phyloP scores from a whole-genome alignment of 441 rosid genomes.

The Populus hybrid region DNA sequence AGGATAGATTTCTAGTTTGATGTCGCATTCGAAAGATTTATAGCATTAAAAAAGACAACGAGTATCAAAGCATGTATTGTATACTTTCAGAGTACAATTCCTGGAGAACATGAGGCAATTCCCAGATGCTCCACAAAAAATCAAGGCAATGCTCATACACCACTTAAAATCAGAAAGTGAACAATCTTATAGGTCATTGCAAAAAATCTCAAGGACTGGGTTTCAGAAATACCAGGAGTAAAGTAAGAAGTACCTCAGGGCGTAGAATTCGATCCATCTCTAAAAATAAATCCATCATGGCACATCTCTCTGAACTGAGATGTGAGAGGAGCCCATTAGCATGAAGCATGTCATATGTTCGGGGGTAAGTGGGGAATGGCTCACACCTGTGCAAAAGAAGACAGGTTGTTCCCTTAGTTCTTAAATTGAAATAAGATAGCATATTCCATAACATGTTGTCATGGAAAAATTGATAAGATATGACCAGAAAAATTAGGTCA shows the following conservation, averaged over 20 bases:
- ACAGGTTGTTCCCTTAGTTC: not conserved
- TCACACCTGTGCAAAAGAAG: conserved; percentile 69
- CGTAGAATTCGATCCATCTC: conserved; percentile 97
- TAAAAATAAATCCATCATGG: conserved; percentile 68
- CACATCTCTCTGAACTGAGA: conserved; percentile 60
- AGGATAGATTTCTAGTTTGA: not conserved
- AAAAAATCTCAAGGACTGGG: conserved; percentile 7
- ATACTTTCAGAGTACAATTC: not conserved
- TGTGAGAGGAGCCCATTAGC: conserved; percentile 85
- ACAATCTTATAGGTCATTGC: conserved; percentile 8
- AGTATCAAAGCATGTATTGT: not conserved
- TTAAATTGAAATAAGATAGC: not conserved
- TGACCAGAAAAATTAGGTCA: not conserved
- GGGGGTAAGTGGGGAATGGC: conserved; percentile 95
- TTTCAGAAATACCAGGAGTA: not conserved
- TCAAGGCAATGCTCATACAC: not conserved
- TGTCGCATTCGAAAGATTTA: not conserved
- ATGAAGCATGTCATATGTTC: conserved; percentile 96
- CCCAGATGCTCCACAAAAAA: not conserved
- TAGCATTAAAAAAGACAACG: not conserved
- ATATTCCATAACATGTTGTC: not conserved
- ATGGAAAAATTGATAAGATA: not conserved
- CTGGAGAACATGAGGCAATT: not conserved
- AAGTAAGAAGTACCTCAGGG: conserved; percentile 64
- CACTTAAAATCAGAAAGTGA: not conserved